Conservation (phyloP, 306 rosid genomes). For the Crotalaria pallida region DNA sequence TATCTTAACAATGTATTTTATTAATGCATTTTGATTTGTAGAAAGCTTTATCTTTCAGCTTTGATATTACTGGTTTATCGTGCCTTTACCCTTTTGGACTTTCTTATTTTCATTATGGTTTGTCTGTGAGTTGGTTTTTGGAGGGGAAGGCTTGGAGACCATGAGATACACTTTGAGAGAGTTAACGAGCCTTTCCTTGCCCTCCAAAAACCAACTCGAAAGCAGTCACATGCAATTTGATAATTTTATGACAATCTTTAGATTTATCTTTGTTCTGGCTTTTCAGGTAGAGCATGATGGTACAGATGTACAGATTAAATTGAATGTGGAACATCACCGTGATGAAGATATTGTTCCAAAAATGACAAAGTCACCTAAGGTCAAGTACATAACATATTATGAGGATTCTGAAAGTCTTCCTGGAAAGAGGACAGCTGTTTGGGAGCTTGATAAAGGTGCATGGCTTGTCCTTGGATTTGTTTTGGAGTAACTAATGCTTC, state of each 20-base stretch:
- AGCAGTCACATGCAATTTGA: neutral
- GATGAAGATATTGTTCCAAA: conserved; percentile 73
- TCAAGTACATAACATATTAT: conserved; percentile 80
- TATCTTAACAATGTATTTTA: conserved; percentile 16
- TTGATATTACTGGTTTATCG: conserved; percentile 15
- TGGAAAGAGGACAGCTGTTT: conserved; percentile 90
- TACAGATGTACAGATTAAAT: conserved; percentile 71
- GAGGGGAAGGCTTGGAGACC: too few species aligned
- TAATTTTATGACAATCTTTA: conserved; percentile 1
- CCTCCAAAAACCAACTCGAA: too few species aligned
- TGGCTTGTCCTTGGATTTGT: conserved; percentile 24
- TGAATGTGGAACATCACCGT: conserved; percentile 67
- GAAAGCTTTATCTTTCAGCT: conserved; percentile 14
- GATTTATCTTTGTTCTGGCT: conserved; percentile 13
- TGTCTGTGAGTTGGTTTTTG: too few species aligned
- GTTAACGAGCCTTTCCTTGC: too few species aligned
- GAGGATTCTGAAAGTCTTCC: conserved; percentile 92
- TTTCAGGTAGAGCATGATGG: conserved; percentile 93
- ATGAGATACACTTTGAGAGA: too few species aligned
- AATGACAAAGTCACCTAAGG: conserved; percentile 68
- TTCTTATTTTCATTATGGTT: conserved; percentile 13
- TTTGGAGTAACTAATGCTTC: conserved; percentile 20
- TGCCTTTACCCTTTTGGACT: neutral
- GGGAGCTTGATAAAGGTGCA: conserved; percentile 97
- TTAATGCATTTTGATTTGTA: conserved; percentile 6